These are phyloP conservation scores for Artemisia tridentata DNA, from an alignment of 129 eudicot genomes.

Conservation along the genomic window DNA sequence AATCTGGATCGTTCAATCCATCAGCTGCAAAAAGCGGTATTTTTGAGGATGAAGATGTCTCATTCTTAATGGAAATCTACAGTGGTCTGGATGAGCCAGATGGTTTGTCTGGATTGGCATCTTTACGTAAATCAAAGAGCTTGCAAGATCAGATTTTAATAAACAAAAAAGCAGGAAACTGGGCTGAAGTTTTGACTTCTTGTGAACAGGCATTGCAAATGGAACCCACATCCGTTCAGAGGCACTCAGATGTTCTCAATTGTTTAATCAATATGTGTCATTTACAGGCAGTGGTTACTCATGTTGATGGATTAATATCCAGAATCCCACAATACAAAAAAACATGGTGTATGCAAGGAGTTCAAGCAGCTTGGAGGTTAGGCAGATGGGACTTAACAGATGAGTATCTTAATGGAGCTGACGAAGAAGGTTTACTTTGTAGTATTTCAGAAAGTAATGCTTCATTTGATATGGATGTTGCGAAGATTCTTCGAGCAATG, in stretches of 20 bases:
- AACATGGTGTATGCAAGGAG: conserved; percentile 99
- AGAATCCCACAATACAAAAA: conserved; percentile 84
- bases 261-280: conserved; percentile 94
- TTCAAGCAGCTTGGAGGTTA: conserved; percentile 99
- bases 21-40: conserved; percentile 80
- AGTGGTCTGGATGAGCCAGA: conserved; percentile 96
- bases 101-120: conserved; percentile 90
- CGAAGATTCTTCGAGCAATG: conserved; percentile 86
- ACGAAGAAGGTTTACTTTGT: conserved; percentile 84
- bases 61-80: conserved; percentile 87
- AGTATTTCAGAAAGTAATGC: conserved; percentile 97
- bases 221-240: conserved; percentile 92
- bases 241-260: conserved; percentile 95
- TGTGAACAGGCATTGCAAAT: conserved; percentile 99
- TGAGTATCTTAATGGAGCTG: conserved; percentile 84
- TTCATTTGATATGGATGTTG: conserved; percentile 90
- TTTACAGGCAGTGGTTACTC: conserved; percentile 93
- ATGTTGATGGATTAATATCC: conserved; percentile 90
- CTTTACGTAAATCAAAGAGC: conserved; percentile 80
- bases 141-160: conserved; percentile 83
- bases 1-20: conserved; percentile 92
- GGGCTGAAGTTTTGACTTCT: conserved; percentile 97
- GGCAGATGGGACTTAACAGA: conserved; percentile 97
- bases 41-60: conserved; percentile 88
- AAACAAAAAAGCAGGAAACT: conserved; percentile 93